phyloP scores from a whole-genome alignment of 768 basidiomycete genomes.

The Kwoniella bestiolae region DNA sequence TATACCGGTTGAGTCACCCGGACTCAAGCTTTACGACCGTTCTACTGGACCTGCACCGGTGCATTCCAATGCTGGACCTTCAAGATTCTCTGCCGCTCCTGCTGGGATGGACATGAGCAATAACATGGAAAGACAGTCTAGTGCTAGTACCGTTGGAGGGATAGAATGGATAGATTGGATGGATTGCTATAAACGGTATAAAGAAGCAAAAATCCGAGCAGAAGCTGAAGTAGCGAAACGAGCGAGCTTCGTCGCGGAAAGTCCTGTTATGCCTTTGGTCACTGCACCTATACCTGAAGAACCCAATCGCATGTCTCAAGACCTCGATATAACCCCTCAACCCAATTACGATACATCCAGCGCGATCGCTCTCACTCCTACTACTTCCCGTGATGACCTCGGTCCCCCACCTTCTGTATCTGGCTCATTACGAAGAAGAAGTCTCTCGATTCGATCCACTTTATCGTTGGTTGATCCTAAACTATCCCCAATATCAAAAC shows the following conservation, averaged over 20 bases:
- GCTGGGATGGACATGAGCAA: constrained; percentile 28
- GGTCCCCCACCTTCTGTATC: constrained; percentile 6
- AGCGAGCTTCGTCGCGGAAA: neutral
- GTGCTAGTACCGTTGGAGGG: constrained; percentile 45
- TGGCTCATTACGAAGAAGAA: constrained; percentile 23
- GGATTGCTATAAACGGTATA: constrained; percentile 59
- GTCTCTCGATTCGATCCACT: constrained; percentile 40
- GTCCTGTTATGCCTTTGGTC: neutral
- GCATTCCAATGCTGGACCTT: constrained; percentile 30
- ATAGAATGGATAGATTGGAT: constrained; percentile 62
- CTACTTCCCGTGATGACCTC: constrained; percentile 42
- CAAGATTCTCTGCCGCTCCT: constrained; percentile 22
- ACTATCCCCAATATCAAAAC: constrained; percentile 34
- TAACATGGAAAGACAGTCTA: constrained; percentile 31
- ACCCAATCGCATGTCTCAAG: neutral
- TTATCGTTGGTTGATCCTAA: constrained; percentile 40
- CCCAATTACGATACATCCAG: constrained; percentile 29
- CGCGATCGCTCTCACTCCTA: constrained; percentile 41
- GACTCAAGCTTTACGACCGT: constrained; percentile 8
- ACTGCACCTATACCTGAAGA: constrained; percentile 22
- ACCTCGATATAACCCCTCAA: constrained; percentile 19
- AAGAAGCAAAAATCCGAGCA: constrained; percentile 59
- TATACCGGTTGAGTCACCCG: constrained; percentile 11
- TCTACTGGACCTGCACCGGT: constrained; percentile 12
- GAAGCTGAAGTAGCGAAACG: constrained; percentile 36